Evolutionary conservation across 768 basidiomycete genomes (phyloP).

Genomic region (Daedalea quercina): DNA sequence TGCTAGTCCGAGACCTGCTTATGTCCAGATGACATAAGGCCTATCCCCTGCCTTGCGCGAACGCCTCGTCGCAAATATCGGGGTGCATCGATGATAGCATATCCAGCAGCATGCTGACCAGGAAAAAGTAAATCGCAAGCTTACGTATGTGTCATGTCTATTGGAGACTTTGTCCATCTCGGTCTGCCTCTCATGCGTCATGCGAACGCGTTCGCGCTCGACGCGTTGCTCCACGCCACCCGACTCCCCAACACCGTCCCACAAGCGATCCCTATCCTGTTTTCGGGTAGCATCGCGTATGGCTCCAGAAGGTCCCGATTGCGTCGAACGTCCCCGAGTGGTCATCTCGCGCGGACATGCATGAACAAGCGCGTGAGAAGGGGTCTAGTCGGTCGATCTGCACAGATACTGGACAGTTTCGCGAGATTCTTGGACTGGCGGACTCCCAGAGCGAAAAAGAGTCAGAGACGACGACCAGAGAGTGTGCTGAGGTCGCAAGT

Average conservation of each 20-base stretch:
- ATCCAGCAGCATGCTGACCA: not conserved
- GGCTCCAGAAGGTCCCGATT: not conserved
- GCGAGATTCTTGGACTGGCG: conserved; percentile 47
- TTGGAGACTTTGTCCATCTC: conserved; percentile 55
- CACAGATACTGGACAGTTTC: conserved; percentile 57
- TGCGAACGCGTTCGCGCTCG: conserved; percentile 31
- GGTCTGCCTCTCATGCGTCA: conserved; percentile 53
- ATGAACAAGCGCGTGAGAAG: conserved; percentile 14
- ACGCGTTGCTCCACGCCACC: conserved; percentile 15
- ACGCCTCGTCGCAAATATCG: no score
- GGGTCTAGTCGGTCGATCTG: conserved; percentile 41
- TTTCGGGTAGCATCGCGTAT: not conserved
- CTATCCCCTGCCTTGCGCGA: no score
- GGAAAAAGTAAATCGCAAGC: no score
- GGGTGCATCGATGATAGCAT: no score
- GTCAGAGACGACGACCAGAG: not conserved
- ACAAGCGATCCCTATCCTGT: not conserved
- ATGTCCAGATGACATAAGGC: no score
- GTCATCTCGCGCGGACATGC: conserved; percentile 11
- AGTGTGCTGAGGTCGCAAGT: conserved; percentile 5
- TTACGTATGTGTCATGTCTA: conserved; percentile 68
- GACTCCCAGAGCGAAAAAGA: not conserved
- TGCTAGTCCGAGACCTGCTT: no score
- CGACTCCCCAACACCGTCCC: not conserved
- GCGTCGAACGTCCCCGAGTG: conserved; percentile 2